Base-by-base conservation (phyloP, 495 filamentous ascomycete species). In the Aspergillus hancockii region DNA sequence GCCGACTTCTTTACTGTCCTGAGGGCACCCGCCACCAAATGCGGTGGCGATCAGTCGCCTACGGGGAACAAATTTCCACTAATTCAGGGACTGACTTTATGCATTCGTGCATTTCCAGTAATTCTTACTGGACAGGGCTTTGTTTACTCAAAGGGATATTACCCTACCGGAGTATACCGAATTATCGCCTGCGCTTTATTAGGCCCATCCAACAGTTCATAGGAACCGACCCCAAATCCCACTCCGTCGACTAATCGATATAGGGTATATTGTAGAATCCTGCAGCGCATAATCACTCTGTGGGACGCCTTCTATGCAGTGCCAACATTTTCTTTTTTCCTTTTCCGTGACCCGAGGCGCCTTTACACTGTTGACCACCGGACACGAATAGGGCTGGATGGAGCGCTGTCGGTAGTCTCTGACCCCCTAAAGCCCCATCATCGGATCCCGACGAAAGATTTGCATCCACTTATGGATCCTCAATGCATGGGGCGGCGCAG, bases 381-480 rank as follows among this genome's bases (percentile, higher is more conserved):
- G 38, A 41, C 43, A 3, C 23, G 10, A 23, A 47, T 22, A 47
- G 43, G 8, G 43, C 19, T 23, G 13, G 19, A 47, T 47, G 43
- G 43, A 41, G 43, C 22, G 43, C 19, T 47, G 19, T 47, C 41
- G 14, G n/a, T n/a, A 19, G 8, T 36, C 34, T 36, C 3, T 45
- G 2, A 19, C 16, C 41, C 43, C 19, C 16, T 8, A 10, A 7
- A 23, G 8, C 43, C 43, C 43, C 43, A 51, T 51, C 25, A 30
- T 9, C 49, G 16, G 19, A 40, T 36, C n/a, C 28, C 12, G 14
- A 38, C 6, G 19, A 12, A 32, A 34, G 16, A 16, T 13, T 41
- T 54, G 32, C 38, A 34, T 54, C 51, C 51, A 54, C 51, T 41
- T 41, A 41, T 16, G 38, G 38, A 41, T n/a, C 38, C 14, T 41